Base-by-base conservation (phyloP, 345 rosid species). In the Murraya paniculata region DNA sequence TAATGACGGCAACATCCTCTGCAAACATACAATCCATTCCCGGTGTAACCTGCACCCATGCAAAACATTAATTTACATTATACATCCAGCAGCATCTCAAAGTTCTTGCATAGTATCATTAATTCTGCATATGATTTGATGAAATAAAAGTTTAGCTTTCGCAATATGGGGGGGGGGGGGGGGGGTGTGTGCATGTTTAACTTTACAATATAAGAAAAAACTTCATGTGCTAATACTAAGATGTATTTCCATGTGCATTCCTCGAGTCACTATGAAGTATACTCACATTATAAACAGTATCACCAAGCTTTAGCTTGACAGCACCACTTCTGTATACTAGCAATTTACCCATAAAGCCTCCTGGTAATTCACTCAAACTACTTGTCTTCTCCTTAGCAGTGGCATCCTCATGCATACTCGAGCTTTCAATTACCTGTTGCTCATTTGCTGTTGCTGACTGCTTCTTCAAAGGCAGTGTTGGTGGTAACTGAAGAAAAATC, bases 301-400 rank as follows among this genome's bases (percentile, higher is more conserved):
- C 89, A 53, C 98, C 97, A 7, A 95, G 90, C 91, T 95, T 95
- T 79, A 92, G 83, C 90, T 91, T 91, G 76, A 92, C 87, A 19
- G 91, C 90, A 30, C 99, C 96, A 71, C 98, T 95, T 82, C 77
- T 90, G 76, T 92, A 90, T 79, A 92, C 93, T 83, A 89, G 83
- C 87, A 93, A 82, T 86, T 95, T 93, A 48, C 99, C 99, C 97
- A 93, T 89, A 73, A 77, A 84, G 70, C 98, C 98, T 75, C 77
- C 88, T 33, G 97, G 87, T 83, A 93, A 84, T 30, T 82, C 90
- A 57, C 83, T 84, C 64, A 94, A 74, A 39, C 80, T 76, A 62
- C 80, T 56, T 18, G 53, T 58, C 80, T 81, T 78, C 83, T 77
- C 80, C 24, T 5, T 16, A 72, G 70, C 35, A 64, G 41, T 68